Conservation (phyloP, 768 basidiomycete genomes). For the Naematelia aurantialba region DNA sequence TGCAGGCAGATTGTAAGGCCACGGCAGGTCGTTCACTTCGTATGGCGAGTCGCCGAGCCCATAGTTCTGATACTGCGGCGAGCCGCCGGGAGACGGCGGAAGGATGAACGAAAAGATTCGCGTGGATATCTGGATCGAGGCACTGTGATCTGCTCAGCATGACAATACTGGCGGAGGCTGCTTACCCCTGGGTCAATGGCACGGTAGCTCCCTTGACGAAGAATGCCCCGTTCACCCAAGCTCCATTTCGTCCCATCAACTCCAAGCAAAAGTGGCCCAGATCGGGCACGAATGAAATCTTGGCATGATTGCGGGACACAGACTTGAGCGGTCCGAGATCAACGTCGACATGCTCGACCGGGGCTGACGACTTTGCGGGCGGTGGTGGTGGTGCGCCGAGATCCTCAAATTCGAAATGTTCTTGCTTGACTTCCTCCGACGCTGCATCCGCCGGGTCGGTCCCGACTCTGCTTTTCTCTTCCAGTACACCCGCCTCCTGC, state of each 20-base stretch:
- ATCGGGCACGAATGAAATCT: constrained; percentile 61
- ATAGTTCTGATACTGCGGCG: constrained; percentile 26
- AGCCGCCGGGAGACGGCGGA: constrained; percentile 59
- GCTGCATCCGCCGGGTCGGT: constrained; percentile 2
- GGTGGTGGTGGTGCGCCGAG: constrained; percentile 32
- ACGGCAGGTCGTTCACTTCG: constrained; percentile 33
- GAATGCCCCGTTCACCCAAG: constrained; percentile 98
- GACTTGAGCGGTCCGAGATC: constrained; percentile 96
- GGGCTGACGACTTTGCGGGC: constrained; percentile 16
- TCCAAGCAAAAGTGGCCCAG: constrained; percentile 57
- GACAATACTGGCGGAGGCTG: constrained; percentile 2
- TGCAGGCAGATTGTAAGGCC: constrained; percentile 37
- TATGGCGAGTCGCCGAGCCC: constrained; percentile 17
- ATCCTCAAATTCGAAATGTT: constrained; percentile 8
- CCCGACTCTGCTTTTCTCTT: constrained; percentile 1
- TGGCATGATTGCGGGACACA: constrained; percentile 93
- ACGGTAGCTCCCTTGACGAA: constrained; percentile 79
- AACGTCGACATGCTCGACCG: constrained; percentile 51
- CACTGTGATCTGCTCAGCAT: constrained; percentile 21
- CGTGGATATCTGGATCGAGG: constrained; percentile 71
- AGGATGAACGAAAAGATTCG: constrained; percentile 95
- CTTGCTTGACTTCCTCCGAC: constrained; percentile 7
- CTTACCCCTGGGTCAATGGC: constrained; percentile 76
- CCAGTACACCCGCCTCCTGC: not conserved
- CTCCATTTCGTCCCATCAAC: constrained; percentile 93